These are phyloP conservation scores for Phytophthora foliorum DNA, from an alignment of 352 stramenopile genomes.

Conservation along the genomic window DNA sequence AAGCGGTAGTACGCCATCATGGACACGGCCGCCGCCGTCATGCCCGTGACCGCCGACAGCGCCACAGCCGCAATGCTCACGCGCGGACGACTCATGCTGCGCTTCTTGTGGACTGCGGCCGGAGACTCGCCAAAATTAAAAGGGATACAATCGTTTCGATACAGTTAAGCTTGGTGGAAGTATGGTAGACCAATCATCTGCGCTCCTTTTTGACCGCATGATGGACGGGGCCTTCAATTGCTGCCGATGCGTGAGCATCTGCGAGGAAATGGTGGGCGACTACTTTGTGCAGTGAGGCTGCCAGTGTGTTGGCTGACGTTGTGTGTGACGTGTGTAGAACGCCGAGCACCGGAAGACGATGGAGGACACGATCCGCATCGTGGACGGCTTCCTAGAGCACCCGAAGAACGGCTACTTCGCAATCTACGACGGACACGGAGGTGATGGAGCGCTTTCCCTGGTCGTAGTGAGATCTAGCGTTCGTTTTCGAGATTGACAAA, in stretches of 20 bases:
- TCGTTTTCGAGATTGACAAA: neutral
- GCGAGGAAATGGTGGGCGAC: constrained; percentile 76
- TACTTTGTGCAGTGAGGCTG: neutral
- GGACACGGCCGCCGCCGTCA: constrained; percentile 85
- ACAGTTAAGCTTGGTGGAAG: neutral
- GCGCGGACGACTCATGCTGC: constrained; percentile 45
- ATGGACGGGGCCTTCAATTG: constrained; percentile 52
- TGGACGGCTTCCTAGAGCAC: constrained; percentile 71
- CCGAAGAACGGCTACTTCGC: constrained; percentile 78
- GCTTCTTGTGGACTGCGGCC: constrained; percentile 14
- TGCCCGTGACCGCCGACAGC: constrained; percentile 82
- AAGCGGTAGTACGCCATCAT: constrained; percentile 87
- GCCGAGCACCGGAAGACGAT: constrained; percentile 80
- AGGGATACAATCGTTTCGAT: constrained; percentile 14
- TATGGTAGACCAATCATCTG: too few species aligned
- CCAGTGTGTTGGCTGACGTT: neutral
- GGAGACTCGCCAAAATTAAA: too few species aligned
- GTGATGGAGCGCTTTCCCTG: constrained; percentile 29
- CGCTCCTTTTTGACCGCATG: constrained; percentile 21
- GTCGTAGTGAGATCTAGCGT: too few species aligned
- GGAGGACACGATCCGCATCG: constrained; percentile 82
- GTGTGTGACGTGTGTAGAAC: constrained; percentile 51
- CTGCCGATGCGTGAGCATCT: constrained; percentile 76
- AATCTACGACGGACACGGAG: constrained; percentile 84
- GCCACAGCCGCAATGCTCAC: constrained; percentile 67